Base-by-base conservation (phyloP, 2,329 filamentous ascomycete genomes). In the Akanthomyces lecanii region DNA sequence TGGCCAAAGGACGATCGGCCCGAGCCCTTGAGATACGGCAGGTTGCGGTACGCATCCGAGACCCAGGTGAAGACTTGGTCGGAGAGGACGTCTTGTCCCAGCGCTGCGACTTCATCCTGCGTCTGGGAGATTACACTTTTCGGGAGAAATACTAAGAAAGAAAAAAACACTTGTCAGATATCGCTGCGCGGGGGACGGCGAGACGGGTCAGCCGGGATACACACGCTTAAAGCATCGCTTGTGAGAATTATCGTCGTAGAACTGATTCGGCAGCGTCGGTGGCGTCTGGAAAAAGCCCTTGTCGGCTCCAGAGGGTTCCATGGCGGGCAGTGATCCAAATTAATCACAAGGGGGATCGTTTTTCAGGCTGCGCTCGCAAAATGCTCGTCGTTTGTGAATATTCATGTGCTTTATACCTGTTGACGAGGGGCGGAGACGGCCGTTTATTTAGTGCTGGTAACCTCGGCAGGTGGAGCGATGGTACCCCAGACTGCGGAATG, bases 41-140 rank as follows among this genome's bases (percentile, higher is more conserved):
- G 81, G 66, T 89, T 87, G 48, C 77, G 79, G 72, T 91, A 89
- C 0, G 88, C 84, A 70, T 91, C 85, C 0, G 83, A 82, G 21
- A 88, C 73, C 74, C 80, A 84, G 65, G 79, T 71, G 51, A 89
- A 81, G n/a, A 87, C 75, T 52, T 79, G 71, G 23, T 81, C 78
- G 0, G 81, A 79, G 28, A 89, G 73, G 11, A 86, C 82, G 33
- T 82, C 77, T 21, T 80, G 72, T 50, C 80, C 84, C 36, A 87
- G 77, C 10, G 74, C 69, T 8, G 76, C 72, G 14, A 85, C 73
- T 62, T 83, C 81, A 2, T 75, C 72, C 55, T 75, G 72, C 42
- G 79, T 76, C 40, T 76, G 66, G 1, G 71, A 69, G 18, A 75
- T 70, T 6, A 84, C 65, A 1, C 75, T 65, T 3, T 67, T 58